Conservation (phyloP, 1,284 basidiomycete genomes). For the Cutaneotrichosporon cavernicola region DNA sequence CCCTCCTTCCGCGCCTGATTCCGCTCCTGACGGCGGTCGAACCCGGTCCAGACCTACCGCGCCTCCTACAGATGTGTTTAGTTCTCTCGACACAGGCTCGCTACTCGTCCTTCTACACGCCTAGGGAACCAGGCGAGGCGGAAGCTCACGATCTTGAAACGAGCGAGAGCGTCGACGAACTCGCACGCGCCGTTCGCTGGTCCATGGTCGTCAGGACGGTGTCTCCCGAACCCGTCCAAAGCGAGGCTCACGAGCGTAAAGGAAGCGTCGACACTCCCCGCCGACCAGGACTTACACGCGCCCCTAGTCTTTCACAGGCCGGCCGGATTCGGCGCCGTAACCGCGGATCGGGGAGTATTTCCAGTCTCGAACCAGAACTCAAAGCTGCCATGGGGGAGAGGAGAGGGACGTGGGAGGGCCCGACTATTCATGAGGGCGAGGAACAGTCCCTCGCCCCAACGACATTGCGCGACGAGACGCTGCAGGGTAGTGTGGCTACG, state of each 20-base stretch:
- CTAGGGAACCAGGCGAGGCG: slow-evolving; percentile 18
- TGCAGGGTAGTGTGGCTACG: slow-evolving; percentile 21
- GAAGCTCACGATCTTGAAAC: slow-evolving; percentile 39
- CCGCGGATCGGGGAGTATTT: slow-evolving; percentile 10
- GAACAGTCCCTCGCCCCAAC: slow-evolving; percentile 26
- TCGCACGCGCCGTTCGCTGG: slow-evolving; percentile 42
- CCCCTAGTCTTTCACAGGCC: slow-evolving; percentile 32
- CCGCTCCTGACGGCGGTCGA: slow-evolving; percentile 26
- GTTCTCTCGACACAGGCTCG: slow-evolving; percentile 51
- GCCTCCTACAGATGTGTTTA: slow-evolving; percentile 51
- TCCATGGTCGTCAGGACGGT: slow-evolving; percentile 16
- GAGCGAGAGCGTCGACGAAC: slow-evolving; percentile 38
- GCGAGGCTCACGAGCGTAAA: neutral
- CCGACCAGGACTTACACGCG: slow-evolving; percentile 28
- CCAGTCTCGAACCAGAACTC: slow-evolving; percentile 21
- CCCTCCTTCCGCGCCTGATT: slow-evolving; percentile 46
- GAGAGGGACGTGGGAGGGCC: slow-evolving; percentile 16
- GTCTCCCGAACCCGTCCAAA: neutral
- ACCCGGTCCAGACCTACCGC: slow-evolving; percentile 34
- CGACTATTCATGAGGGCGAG: slow-evolving; percentile 37
- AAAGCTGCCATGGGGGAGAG: neutral
- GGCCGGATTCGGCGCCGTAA: slow-evolving; percentile 32
- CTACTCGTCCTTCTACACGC: slow-evolving; percentile 44
- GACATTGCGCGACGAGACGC: slow-evolving; percentile 26
- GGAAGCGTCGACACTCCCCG: slow-evolving; percentile 1